Base-by-base conservation (phyloP, 176 grass and related monocot genomes). In the bread wheat (Triticum aestivum) region DNA sequence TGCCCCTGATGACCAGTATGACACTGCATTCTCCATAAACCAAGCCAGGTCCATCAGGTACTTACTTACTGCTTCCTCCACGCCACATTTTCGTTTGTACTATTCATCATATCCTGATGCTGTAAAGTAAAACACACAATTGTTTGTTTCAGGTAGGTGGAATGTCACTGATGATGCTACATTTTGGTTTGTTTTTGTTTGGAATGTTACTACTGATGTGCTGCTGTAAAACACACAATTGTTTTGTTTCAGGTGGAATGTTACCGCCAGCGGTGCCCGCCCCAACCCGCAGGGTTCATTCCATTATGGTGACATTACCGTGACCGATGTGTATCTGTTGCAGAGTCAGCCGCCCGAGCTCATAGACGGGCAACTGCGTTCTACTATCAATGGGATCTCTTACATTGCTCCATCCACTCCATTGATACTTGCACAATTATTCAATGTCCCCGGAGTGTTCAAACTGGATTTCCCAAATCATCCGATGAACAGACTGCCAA, bases 241-340 rank as follows among this genome's bases (percentile, higher is more conserved):
- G 44, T 47, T 47, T 23, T 37, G 1, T 83, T 89, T 82, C 82
- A 95, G 96, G 86, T 96, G 96, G 96, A 98, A 98, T 83, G 93
- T 98, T 47, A 89, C 96, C 42, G 93, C 93, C 62, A 90, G 96
- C 34, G 93, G 90, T 15, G 93, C 93, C 61, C 92, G 93, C 39
- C 96, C 96, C n/a, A 96, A 98, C 27, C 96, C 96, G 7, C 93
- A 98, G 91, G 96, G 96, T 24, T 98, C 96, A 8, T 98, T 98
- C 69, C 90, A 90, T 72, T 98, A 98, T 72, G 96, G 93, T 23
- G 86, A 98, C 5, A 98, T 98, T 47, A 98, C 92, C 6, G 92
- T 98, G 24, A 98, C 96, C 47, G 93, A 96, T 67, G 92, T 98
- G 37, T 98, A 92, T 34, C 29, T 92, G 5, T 75, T 96, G 84